These are phyloP conservation scores for Kalaharituber pfeilii DNA, from an alignment of 2,329 filamentous ascomycete genomes.

Conservation along the genomic window DNA sequence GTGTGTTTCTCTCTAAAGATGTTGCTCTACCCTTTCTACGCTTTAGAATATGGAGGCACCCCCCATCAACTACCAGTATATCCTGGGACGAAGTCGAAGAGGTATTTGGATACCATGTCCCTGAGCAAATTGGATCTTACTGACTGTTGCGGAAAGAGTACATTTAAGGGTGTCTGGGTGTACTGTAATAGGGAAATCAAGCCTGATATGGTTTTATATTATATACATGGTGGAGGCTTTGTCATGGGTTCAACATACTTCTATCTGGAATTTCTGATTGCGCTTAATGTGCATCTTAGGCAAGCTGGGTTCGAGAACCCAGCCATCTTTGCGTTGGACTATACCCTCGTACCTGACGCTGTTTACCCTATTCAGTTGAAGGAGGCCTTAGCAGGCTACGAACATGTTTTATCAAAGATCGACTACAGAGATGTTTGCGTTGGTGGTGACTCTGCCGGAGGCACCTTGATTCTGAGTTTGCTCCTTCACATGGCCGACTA, in stretches of 20 bases:
- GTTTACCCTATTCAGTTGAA: conserved; percentile 56
- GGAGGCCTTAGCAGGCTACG: conserved; percentile 53
- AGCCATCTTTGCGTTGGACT: conserved; percentile 62
- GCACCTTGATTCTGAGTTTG: conserved; percentile 53
- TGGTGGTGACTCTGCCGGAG: conserved; percentile 65
- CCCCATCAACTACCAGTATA: conserved; percentile 42
- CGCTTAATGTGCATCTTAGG: conserved; percentile 50
- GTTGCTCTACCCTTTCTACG: conserved; percentile 57
- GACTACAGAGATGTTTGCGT: conserved; percentile 49
- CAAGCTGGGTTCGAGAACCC: conserved; percentile 53
- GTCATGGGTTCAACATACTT: conserved; percentile 68
- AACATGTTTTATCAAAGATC: conserved; percentile 45
- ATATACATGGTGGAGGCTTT: conserved; percentile 73
- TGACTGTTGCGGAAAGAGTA: not conserved
- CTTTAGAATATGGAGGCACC: conserved; percentile 56
- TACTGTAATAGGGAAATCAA: conserved; percentile 40
- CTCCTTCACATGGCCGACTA: conserved; percentile 47
- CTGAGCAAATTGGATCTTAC: too few relatives aligned
- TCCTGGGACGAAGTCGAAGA: conserved; percentile 42
- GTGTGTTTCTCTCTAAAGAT: conserved; percentile 59
- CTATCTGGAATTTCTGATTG: conserved; percentile 66
- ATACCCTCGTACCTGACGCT: conserved; percentile 59
- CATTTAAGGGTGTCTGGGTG: conserved; percentile 52
- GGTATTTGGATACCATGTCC: too few relatives aligned
- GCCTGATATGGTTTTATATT: conserved; percentile 66